Evolutionary conservation across 2,329 filamentous ascomycete genomes (phyloP).

Genomic region (Aspergillus eucalypticola): DNA sequence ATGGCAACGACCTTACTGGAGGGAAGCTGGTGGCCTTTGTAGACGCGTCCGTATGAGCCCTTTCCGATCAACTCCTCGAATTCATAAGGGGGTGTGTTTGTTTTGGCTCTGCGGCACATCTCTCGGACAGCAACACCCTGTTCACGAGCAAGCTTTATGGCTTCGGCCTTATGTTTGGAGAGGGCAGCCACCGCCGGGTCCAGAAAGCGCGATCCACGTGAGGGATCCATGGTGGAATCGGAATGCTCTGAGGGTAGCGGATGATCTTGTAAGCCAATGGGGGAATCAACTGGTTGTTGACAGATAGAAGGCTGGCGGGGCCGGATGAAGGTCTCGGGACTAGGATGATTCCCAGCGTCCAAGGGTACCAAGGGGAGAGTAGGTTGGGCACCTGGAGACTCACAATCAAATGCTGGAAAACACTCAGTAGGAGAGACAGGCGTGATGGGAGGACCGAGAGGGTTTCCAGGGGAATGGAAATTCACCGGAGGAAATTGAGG

Average conservation of each 20-base stretch:
- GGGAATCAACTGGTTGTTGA: background rate
- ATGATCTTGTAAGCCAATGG: background rate
- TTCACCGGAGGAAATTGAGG: background rate
- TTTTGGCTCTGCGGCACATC: conserved; percentile 49
- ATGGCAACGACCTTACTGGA: conserved; percentile 50
- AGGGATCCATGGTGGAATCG: conserved; percentile 18
- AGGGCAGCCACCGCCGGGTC: conserved; percentile 48
- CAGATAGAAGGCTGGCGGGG: background rate
- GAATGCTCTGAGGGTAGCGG: background rate
- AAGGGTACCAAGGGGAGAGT: background rate
- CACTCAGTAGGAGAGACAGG: too few relatives aligned
- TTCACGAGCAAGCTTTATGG: conserved; percentile 48
- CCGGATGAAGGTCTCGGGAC: background rate
- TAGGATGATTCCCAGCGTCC: too few relatives aligned
- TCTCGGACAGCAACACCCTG: conserved; percentile 48
- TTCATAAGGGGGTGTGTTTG: conserved; percentile 48
- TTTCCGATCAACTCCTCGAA: conserved; percentile 56
- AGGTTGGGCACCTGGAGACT: background rate
- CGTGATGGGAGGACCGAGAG: background rate
- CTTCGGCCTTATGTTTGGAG: conserved; percentile 52
- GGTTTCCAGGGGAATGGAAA: background rate
- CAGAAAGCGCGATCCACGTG: conserved; percentile 37
- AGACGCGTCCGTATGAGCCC: conserved; percentile 53
- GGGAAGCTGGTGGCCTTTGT: conserved; percentile 47
- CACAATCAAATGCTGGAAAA: too few relatives aligned